Evolutionary conservation across 2,329 filamentous ascomycete genomes (phyloP).

Genomic region (Zymoseptoria passerinii): DNA sequence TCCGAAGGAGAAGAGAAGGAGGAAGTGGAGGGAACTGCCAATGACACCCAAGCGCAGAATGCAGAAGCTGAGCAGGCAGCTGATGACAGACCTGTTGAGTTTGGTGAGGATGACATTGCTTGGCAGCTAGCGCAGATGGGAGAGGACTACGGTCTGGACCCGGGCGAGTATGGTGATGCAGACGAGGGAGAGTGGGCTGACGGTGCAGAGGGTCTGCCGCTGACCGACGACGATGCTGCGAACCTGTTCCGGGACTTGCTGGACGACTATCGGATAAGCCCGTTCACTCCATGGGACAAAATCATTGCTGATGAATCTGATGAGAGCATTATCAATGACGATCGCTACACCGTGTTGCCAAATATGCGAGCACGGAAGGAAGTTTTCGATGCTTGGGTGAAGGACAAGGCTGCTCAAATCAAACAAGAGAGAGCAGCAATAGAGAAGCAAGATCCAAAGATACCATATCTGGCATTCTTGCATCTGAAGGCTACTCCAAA

Average conservation of each 20-base stretch:
- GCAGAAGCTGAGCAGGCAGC: constrained; percentile 45
- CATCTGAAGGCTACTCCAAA: constrained; percentile 78
- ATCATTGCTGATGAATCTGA: constrained; percentile 59
- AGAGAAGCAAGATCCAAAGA: constrained; percentile 72
- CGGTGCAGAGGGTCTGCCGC: constrained; percentile 58
- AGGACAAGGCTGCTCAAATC: constrained; percentile 63
- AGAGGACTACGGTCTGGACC: constrained; percentile 69
- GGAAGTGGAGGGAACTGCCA: constrained; percentile 52
- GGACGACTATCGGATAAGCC: constrained; percentile 71
- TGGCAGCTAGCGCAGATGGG: constrained; percentile 87
- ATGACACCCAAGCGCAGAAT: constrained; percentile 39
- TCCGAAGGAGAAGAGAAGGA: constrained; percentile 39
- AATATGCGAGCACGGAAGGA: constrained; percentile 77
- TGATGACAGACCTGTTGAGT: constrained; percentile 56
- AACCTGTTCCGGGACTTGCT: constrained; percentile 79
- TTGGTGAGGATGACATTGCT: constrained; percentile 89
- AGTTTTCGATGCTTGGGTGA: constrained; percentile 76
- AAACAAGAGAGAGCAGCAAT: constrained; percentile 65
- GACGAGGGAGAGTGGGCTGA: constrained; percentile 54
- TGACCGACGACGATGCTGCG: constrained; percentile 68
- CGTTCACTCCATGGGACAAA: constrained; percentile 87
- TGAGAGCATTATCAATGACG: constrained; percentile 71
- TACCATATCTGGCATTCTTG: constrained; percentile 74
- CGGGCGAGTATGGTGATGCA: constrained; percentile 65
- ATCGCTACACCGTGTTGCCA: constrained; percentile 72